Base-by-base conservation (phyloP, 805 yeast genomes). In the Phaffomyces antillensis region DNA sequence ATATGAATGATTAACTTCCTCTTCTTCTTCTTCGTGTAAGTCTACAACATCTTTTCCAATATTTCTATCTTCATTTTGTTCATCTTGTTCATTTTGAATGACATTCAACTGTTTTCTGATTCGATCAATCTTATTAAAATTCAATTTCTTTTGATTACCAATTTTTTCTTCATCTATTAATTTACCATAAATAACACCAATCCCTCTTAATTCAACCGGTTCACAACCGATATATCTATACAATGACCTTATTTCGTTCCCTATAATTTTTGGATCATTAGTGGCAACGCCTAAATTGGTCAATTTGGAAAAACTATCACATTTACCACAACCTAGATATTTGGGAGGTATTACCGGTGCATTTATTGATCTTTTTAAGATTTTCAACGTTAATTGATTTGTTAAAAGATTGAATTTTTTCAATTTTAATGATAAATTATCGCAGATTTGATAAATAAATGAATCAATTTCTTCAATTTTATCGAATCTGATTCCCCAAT, bases 401-500 rank as follows among this genome's bases (percentile, higher is more conserved):
- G 88, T 87, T 25, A 66, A 56, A 56, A 73, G 66, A 3, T 70
- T 63, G 25, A 78, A 53, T 16, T 66, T 70, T 2, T 62, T 48
- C 44, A 89, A 56, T 43, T 95, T 69, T 0, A 62, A 49, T 41
- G 72, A 65, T 41, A 93, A 56, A 55, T 88, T 96, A 28, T 64
- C 62, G 1, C 83, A 68, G 40, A 89, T 63, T 17, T 75, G 64
- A 32, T 69, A 64, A 10, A 87, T 57, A 55, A 91, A 93, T 5
- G 44, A 52, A 49, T 83, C 90, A 23, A 83, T 76, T 56, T 91
- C 87, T 0, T 63, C 60, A 28, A 74, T 67, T 1, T 66, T 67
- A 30, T 78, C 75, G 51, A 90, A 84, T 40, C 98, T 60, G 1
- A 91, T 85, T 0, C 96, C 98, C 83, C 88, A 91, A 50, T 88